Conservation (phyloP, 2,329 filamentous ascomycete genomes). For the Penicillium sp. region DNA sequence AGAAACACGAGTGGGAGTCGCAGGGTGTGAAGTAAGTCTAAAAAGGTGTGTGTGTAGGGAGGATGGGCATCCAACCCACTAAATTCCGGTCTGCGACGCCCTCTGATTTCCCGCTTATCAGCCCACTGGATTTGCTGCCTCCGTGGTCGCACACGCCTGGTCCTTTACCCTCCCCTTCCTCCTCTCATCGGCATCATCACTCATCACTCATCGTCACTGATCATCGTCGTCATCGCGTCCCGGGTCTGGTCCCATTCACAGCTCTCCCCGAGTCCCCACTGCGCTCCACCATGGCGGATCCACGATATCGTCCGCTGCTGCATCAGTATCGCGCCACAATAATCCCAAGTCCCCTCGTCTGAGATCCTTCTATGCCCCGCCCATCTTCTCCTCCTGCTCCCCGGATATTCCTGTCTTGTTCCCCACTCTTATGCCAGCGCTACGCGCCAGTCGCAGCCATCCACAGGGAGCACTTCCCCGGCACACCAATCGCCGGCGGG, state of each 20-base stretch:
- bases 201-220: slow-evolving; percentile 17
- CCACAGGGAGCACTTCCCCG: slow-evolving; percentile 5
- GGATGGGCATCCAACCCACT: too few relatives aligned
- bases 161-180: neutral
- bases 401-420: neutral
- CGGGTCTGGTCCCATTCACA: slow-evolving; percentile 5
- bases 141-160: too few relatives aligned
- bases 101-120: too few relatives aligned
- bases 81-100: too few relatives aligned
- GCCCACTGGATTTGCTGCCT: too few relatives aligned
- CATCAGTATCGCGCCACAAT: too few relatives aligned
- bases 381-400: too few relatives aligned
- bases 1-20: too few relatives aligned
- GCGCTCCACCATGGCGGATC: slow-evolving; percentile 11
- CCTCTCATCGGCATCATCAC: neutral
- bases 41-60: too few relatives aligned
- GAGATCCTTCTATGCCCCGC: too few relatives aligned
- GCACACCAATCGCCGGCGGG: slow-evolving; percentile 7
- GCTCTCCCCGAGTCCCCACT: slow-evolving; percentile 9
- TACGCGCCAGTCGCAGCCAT: neutral
- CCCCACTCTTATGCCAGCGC: slow-evolving; percentile 1
- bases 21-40: too few relatives aligned
- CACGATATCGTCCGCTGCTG: neutral
- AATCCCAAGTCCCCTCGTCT: too few relatives aligned
- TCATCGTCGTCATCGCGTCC: slow-evolving; percentile 7